phyloP scores from a whole-genome alignment of 176 grass and related monocot genomes.

The Oryza brachyantha region DNA sequence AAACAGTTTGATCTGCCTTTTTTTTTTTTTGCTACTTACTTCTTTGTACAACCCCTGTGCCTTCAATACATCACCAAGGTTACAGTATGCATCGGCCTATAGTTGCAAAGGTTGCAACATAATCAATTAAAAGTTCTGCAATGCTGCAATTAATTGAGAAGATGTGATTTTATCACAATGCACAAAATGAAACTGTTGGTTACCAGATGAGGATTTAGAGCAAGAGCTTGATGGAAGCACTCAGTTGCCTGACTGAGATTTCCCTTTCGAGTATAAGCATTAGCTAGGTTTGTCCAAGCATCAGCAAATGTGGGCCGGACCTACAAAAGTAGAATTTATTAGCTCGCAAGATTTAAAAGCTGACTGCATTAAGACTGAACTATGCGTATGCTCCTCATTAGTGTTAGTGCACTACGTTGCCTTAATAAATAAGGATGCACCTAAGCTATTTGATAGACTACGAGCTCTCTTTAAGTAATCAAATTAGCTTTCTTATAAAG shows the following conservation, averaged over 20 bases:
- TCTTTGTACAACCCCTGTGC: conserved; percentile 60
- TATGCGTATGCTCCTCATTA: background rate
- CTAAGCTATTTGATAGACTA: background rate
- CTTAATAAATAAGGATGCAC: conserved; percentile 5
- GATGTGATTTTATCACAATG: conserved; percentile 14
- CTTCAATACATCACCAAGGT: conserved; percentile 68
- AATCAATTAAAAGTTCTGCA: background rate
- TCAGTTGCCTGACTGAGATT: conserved; percentile 54
- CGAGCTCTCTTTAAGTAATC: background rate
- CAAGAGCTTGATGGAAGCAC: conserved; percentile 59
- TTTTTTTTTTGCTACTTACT: conserved; percentile 13
- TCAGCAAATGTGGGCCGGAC: conserved; percentile 63
- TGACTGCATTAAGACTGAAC: background rate
- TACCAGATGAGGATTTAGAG: conserved; percentile 54
- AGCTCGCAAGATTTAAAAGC: background rate
- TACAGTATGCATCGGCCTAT: conserved; percentile 70
- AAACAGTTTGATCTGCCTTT: background rate
- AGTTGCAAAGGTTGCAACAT: background rate
- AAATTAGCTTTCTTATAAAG: background rate
- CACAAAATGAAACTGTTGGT: background rate
- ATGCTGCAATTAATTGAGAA: background rate
- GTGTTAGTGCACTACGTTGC: background rate
- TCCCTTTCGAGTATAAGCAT: conserved; percentile 72
- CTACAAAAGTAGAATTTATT: conserved; percentile 36
- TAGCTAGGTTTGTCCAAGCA: conserved; percentile 73